Percentiles rank a stretch among this genome's conserved stretches.
Evolutionary conservation across 148 eudicot genomes (phyloP).

Genomic region (Vaccinium darrowii): DNA sequence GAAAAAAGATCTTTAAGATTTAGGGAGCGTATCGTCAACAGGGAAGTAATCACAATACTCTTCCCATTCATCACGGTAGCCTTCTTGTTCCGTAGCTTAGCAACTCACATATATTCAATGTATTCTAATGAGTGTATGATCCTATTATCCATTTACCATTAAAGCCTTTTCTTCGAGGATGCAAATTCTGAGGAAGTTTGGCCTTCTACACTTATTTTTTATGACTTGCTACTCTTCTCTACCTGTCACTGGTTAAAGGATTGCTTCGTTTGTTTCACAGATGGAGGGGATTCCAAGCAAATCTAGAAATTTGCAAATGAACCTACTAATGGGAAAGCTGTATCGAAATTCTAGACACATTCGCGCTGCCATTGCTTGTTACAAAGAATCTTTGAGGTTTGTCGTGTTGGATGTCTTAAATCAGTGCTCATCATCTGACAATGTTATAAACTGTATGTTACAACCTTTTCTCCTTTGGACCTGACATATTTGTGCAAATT

Average conservation of each 20-base stretch:
- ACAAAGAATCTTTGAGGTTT: constrained; percentile 91
- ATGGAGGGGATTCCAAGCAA: constrained; percentile 90
- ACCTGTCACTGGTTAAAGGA: background rate
- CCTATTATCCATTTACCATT: background rate
- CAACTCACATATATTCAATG: background rate
- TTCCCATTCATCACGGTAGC: background rate
- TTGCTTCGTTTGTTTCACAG: constrained; percentile 35
- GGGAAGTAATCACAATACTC: background rate
- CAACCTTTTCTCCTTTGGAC: background rate
- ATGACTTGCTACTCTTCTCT: background rate
- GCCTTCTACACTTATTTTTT: background rate
- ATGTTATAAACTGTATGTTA: background rate
- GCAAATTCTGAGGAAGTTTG: background rate
- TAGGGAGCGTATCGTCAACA: background rate
- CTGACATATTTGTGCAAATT: background rate
- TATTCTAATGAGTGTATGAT: background rate
- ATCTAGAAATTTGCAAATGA: constrained; percentile 78
- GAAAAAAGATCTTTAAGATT: background rate
- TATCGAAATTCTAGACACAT: constrained; percentile 71
- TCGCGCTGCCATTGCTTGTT: constrained; percentile 82
- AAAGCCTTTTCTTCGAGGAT: background rate
- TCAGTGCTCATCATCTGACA: background rate
- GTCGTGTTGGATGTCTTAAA: constrained; percentile 21
- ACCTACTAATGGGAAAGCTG: constrained; percentile 87
- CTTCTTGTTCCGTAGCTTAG: background rate